Percentiles rank a stretch among this genome's conserved stretches.
Evolutionary conservation across 179 eudicot genomes (phyloP).

Genomic region (Spergularia azorica): DNA sequence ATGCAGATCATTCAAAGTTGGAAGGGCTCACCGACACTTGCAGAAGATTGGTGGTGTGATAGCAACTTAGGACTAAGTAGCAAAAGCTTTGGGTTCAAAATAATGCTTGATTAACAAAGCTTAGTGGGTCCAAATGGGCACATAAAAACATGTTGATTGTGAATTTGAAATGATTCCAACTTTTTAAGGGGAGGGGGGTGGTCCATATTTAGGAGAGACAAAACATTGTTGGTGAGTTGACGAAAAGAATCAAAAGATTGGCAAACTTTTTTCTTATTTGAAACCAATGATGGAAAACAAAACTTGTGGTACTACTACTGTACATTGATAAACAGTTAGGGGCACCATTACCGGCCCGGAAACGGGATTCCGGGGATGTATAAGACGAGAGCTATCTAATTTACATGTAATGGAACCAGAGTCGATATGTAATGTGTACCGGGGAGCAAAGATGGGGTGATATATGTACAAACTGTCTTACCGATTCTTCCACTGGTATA

Average conservation of each 20-base stretch:
- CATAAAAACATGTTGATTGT: slow-evolving; percentile 23
- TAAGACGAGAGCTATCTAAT: slow-evolving; percentile 8
- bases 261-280: background rate
- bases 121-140: slow-evolving; percentile 21
- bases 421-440: slow-evolving; percentile 5
- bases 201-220: slow-evolving; percentile 16
- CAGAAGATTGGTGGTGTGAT: slow-evolving; percentile 7
- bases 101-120: slow-evolving; percentile 4
- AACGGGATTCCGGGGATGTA: background rate
- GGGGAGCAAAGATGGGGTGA: background rate
- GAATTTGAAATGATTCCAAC: slow-evolving; percentile 20
- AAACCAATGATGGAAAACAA: slow-evolving; percentile 21
- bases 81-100: background rate
- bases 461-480: slow-evolving; percentile 26
- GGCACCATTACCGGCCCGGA: slow-evolving; percentile 11
- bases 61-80: background rate
- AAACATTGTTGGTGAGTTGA: slow-evolving; percentile 17
- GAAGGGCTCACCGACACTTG: slow-evolving; percentile 23
- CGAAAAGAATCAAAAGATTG: background rate
- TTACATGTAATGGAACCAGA: slow-evolving; percentile 21
- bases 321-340: slow-evolving; percentile 23
- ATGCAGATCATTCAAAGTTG: background rate
- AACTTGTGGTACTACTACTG: slow-evolving; percentile 25
- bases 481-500: too few relatives aligned
- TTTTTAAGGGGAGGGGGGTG: slow-evolving; percentile 21